phyloP scores from a whole-genome alignment of 345 rosid species.

The Gossypium longicalyx region DNA sequence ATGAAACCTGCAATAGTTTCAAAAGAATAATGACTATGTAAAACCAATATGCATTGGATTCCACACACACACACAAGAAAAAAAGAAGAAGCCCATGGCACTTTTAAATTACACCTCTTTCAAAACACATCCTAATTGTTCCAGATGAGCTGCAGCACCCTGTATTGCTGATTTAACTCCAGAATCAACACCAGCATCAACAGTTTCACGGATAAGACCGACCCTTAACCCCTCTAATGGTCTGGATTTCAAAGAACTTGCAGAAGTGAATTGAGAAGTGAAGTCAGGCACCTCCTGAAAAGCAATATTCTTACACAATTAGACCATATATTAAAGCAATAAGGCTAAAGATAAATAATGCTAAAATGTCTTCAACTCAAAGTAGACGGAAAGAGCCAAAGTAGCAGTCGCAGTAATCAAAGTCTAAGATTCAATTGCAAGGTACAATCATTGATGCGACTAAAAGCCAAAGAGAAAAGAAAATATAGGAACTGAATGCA shows the following conservation, averaged over 20 bases:
- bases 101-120: conserved; percentile 43
- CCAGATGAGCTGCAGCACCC: conserved; percentile 74
- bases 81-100: not conserved
- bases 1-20: conserved; percentile 49
- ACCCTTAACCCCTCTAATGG: conserved; percentile 74
- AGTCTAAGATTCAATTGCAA: not conserved
- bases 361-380: not conserved
- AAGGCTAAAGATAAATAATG: not conserved
- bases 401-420: not conserved
- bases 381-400: not conserved
- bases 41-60: not conserved
- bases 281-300: conserved; percentile 77
- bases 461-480: not conserved
- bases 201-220: conserved; percentile 81
- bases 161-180: conserved; percentile 65
- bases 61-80: not conserved
- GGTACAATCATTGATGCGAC: not conserved
- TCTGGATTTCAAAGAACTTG: conserved; percentile 44
- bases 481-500: not conserved
- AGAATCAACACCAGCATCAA: conserved; percentile 67
- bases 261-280: conserved; percentile 42
- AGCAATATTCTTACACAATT: not conserved
- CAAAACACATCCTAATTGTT: conserved; percentile 70
- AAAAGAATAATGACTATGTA: not conserved
- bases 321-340: conserved; percentile 5